A percentile compares a stretch with the other conserved stretches of the same genome.
Conservation (phyloP, 2,329 filamentous ascomycete species). For the Ambrosiella cleistominuta region DNA sequence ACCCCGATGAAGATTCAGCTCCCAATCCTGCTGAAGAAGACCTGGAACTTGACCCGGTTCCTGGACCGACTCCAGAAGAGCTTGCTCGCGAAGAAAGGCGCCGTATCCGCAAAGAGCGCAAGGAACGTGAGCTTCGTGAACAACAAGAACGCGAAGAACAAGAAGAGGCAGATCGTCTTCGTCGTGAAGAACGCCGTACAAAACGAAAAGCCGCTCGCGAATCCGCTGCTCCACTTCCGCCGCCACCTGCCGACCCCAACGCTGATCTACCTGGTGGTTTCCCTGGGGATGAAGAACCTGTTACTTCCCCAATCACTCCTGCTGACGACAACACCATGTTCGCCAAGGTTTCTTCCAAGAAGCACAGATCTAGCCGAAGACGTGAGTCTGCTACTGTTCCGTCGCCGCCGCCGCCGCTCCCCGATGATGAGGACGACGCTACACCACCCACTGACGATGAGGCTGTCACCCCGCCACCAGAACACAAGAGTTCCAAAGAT, state of each 20-base stretch:
- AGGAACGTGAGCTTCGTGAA: constrained; percentile 5
- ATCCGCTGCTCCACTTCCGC: neutral
- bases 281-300: constrained; percentile 28
- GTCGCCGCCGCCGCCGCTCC: constrained; percentile 23
- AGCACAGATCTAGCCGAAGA: constrained; percentile 4
- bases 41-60: neutral
- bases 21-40: constrained; percentile 1
- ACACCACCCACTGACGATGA: constrained; percentile 28
- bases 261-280: constrained; percentile 39
- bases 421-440: constrained; percentile 10
- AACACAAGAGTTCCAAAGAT: constrained; percentile 52
- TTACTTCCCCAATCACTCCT: constrained; percentile 14
- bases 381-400: constrained; percentile 10
- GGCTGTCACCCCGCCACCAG: constrained; percentile 33
- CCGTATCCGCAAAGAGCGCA: constrained; percentile 10
- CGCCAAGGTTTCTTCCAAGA: constrained; percentile 19
- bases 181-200: constrained; percentile 5
- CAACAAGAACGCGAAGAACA: constrained; percentile 5
- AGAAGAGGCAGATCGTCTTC: constrained; percentile 4
- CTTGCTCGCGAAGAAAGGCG: constrained; percentile 10
- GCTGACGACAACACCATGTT: constrained; percentile 33
- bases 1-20: constrained; percentile 1
- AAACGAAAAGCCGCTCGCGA: constrained; percentile 3
- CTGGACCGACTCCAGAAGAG: constrained; percentile 1
- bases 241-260: constrained; percentile 12